Conservation (phyloP, 208 protist genomes). For the Acanthamoeba castellanii region DNA sequence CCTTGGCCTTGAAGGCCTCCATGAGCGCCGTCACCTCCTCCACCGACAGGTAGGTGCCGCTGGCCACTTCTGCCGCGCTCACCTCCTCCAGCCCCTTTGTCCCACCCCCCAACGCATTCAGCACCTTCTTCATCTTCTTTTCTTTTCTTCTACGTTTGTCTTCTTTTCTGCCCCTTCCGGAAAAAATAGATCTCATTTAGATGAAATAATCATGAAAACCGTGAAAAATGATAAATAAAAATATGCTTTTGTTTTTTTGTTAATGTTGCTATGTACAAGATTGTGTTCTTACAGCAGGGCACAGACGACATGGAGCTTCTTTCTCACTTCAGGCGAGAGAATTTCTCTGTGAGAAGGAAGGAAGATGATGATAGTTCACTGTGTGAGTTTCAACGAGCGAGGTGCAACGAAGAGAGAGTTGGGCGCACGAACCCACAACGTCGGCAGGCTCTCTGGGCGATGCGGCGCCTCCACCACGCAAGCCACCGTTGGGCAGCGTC, state of each 20-base stretch:
- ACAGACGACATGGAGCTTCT: not conserved
- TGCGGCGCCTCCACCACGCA: not conserved
- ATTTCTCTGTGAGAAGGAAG: not conserved
- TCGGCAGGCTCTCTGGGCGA: not conserved
- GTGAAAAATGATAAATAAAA: no score
- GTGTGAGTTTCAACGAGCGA: not conserved
- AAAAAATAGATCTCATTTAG: not conserved
- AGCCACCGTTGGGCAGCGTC: not conserved
- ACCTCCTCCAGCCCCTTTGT: not conserved
- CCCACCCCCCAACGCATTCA: not conserved
- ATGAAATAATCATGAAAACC: not conserved
- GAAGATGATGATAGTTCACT: not conserved
- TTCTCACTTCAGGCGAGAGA: not conserved
- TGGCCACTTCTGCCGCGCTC: not conserved
- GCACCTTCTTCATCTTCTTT: not conserved
- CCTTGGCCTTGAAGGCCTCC: constrained; percentile 69
- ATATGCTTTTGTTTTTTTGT: no score
- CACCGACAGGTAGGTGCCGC: constrained; percentile 41
- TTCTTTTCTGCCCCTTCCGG: not conserved
- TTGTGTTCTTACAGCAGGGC: not conserved
- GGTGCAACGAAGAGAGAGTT: not conserved
- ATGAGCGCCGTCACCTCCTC: constrained; percentile 18
- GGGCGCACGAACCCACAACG: not conserved
- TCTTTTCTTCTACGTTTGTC: not conserved
- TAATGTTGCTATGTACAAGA: not conserved